Percentiles rank a stretch among this genome's conserved stretches.
phyloP scores from a whole-genome alignment of 2,329 filamentous ascomycete genomes.

The Dothistroma pini region DNA sequence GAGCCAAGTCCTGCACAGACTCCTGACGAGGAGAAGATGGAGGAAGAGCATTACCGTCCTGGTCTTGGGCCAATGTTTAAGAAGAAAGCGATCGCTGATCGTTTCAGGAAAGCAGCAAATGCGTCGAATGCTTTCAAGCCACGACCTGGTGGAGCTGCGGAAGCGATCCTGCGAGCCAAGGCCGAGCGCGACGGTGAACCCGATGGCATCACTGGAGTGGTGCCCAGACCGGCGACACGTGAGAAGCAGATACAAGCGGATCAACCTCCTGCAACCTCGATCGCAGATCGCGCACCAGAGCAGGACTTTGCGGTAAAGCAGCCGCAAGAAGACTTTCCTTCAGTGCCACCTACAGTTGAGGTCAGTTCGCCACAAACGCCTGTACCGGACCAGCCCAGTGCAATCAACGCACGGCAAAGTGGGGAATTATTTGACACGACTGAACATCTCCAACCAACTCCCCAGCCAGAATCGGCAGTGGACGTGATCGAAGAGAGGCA shows the following conservation, averaged over 20 bases:
- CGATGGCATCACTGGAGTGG: constrained; percentile 85
- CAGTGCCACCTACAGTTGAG: constrained; percentile 24
- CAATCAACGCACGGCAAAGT: constrained; percentile 8
- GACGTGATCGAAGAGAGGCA: constrained; percentile 28
- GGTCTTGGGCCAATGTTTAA: constrained; percentile 90
- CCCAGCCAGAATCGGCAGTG: constrained; percentile 14
- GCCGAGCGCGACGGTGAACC: constrained; percentile 63
- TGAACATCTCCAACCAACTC: constrained; percentile 10
- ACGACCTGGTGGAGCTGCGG: constrained; percentile 78
- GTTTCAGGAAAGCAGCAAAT: constrained; percentile 74
- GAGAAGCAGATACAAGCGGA: constrained; percentile 19
- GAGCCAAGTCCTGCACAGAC: constrained; percentile 15
- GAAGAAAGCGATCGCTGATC: constrained; percentile 66
- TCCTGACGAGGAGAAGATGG: constrained; percentile 20
- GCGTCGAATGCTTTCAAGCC: constrained; percentile 71
- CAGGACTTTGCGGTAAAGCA: constrained; percentile 8
- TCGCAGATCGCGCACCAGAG: constrained; percentile 1
- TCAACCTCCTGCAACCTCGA: constrained; percentile 5
- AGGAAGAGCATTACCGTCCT: constrained; percentile 56
- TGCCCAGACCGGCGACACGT: constrained; percentile 64
- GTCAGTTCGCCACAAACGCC: constrained; percentile 29
- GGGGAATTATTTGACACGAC: constrained; percentile 28
- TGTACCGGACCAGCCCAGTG: constrained; percentile 13
- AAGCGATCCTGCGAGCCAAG: constrained; percentile 58
- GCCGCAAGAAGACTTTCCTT: constrained; percentile 6